These are phyloP conservation scores for Colletotrichum sp. DNA, from an alignment of 2,329 filamentous ascomycete species.

Conservation along the genomic window DNA sequence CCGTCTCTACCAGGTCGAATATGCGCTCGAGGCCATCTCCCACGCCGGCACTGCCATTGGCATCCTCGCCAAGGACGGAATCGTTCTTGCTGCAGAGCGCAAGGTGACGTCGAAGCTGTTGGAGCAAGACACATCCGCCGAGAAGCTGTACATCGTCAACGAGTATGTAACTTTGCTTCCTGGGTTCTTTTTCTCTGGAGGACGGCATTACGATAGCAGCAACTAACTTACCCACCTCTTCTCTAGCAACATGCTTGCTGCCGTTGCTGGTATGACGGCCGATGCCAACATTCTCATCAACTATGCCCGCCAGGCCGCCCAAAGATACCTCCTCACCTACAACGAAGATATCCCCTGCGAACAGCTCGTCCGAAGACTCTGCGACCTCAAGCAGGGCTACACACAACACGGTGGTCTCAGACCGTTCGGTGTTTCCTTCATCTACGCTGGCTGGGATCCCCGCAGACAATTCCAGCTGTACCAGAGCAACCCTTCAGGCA, in stretches of 20 bases:
- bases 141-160: conserved; percentile 99
- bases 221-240: background rate
- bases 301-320: conserved; percentile 95
- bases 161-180: conserved; percentile 66
- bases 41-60: conserved; percentile 97
- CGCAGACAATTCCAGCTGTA: conserved; percentile 98
- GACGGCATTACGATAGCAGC: background rate
- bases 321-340: conserved; percentile 98
- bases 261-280: conserved; percentile 98
- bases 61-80: conserved; percentile 96
- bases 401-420: conserved; percentile 98
- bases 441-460: conserved; percentile 97
- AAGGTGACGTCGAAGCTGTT: conserved; percentile 99
- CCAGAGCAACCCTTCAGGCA: conserved; percentile 97
- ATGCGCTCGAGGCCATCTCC: conserved; percentile 97
- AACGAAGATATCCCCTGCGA: conserved; percentile 99
- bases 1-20: conserved; percentile 98
- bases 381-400: conserved; percentile 98
- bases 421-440: conserved; percentile 98
- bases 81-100: conserved; percentile 95
- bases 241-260: conserved; percentile 97
- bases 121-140: conserved; percentile 98
- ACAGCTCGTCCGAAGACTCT: conserved; percentile 94
- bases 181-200: background rate
- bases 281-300: conserved; percentile 99